Base-by-base conservation (phyloP, 179 eudicot species). In the Camellia oleifera region DNA sequence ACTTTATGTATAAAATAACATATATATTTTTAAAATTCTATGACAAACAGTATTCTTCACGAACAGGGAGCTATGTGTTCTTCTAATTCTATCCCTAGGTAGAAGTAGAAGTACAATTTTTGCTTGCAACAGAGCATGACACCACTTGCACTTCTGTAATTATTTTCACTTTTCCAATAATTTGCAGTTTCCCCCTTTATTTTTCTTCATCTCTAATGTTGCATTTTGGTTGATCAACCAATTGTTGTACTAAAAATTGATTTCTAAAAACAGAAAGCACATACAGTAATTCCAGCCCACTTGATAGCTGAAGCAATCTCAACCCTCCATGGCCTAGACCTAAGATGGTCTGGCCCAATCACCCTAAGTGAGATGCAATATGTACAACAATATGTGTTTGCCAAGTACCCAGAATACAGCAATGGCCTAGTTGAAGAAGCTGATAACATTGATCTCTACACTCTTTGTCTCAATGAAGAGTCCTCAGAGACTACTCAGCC, bases 271-370 rank as follows among this genome's bases (percentile, higher is more conserved):
- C 88, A 87, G 90, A 85, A 85, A 76, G 85, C 84, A 48, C 83
- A 85, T 42, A 85, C 83, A 0, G 77, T 87, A 26, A 85, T 87
- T 63, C 88, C 90, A 0, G 88, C 88, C 2, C 90, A 87, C 75
- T 80, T 87, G 78, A 63, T 85, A 60, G 90, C 90, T 0, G 90
- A 87, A 75, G 90, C 90, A 23, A 87, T 87, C 53, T 87, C 90
- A 56, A 85, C 85, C 26, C 88, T 87, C 69, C 82, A 85, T 64
- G 88, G 88, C 56, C 86, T 87, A 5, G 90, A 87, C 71, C 72
- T 87, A 26, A 85, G 90, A 79, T 87, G 90, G 90, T 87, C 90
- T 13, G 90, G 90, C 23, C 88, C 90, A 9, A 87, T 87, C 56
- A 87, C 90, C 2, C 88, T 84, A 32, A 83, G 32, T 7, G 88